Evolutionary conservation across 352 stramenopile species (phyloP), one percentile per base, ranked within the genome.

Genomic region (Pythium rishiriense): DNA sequence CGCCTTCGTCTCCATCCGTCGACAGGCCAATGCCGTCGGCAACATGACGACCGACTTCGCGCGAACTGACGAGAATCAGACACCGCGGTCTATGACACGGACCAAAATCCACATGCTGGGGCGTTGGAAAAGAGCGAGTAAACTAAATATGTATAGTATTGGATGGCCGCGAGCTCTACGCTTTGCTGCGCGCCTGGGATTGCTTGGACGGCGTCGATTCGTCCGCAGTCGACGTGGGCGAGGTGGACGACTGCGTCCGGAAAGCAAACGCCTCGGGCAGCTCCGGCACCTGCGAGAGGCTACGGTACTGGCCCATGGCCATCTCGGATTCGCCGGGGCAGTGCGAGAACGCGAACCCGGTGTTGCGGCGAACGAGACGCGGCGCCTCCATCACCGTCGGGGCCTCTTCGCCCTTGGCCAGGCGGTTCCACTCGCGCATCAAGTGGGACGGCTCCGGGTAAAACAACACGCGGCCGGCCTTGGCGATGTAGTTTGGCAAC

Each of bases 401-500:
- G 0, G 80, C 70, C 31, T 93, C 83, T 60, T 92, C 82, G 21
- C 75, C 71, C 69, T 93, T 93, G n/a, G 84, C 81, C 66, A 94
- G 39, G 41, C 83, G 83, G 66, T 96, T 96, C 88, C 88, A 96
- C 68, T 96, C 88, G 21, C 88, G 86, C 88, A 96, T 96, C 56
- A 96, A 56, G 49, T 96, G 86, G 28, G 88, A 94, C 33, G 88
- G 88, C 65, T 96, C 88, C 0, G 88, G 88, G 65, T 94, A 96
- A 46, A 96, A 96, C 12, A 96, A 69, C 21, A 96, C 86, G 46
- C 86, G 83, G 26, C 84, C 85, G 17, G 88, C 84, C 66, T 94
- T 94, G 21, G 78, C 83, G 29, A 95, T 93, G 64, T 94, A 96
- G 62, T 96, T 96, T 0, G 88, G 88, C 28, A 96, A 69, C 53